Evolutionary conservation across 306 rosid genomes (phyloP).

Genomic region (Rosa lucieae): DNA sequence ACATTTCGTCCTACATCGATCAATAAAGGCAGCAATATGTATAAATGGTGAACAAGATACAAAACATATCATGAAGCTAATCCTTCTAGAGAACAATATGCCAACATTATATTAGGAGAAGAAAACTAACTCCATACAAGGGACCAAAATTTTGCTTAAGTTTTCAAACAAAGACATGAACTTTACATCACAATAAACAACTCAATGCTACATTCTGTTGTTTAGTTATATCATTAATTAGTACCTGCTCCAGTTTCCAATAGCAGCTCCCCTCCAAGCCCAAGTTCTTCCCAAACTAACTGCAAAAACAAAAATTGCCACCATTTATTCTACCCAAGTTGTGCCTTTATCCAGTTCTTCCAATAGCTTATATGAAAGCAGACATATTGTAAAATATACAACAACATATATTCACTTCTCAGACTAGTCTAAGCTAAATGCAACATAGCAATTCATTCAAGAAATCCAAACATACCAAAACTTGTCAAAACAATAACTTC

Average conservation of each 20-base stretch:
- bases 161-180: background rate
- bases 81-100: too few relatives aligned
- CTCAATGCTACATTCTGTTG: background rate
- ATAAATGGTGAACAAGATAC: background rate
- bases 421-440: too few relatives aligned
- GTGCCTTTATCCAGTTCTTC: too few relatives aligned
- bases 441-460: too few relatives aligned
- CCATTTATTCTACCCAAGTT: background rate
- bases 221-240: background rate
- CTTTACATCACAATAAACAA: background rate
- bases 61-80: background rate
- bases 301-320: conserved; percentile 36
- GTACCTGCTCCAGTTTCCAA: conserved; percentile 90
- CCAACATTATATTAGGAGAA: too few relatives aligned
- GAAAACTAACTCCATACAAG: too few relatives aligned
- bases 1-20: background rate
- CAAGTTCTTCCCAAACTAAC: conserved; percentile 97
- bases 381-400: background rate
- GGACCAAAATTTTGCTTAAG: background rate
- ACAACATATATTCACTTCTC: too few relatives aligned
- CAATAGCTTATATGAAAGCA: background rate
- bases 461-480: too few relatives aligned
- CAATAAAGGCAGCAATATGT: background rate
- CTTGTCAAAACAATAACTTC: too few relatives aligned
- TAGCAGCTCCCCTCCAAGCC: conserved; percentile 79